Base-by-base conservation (phyloP, 2,329 filamentous ascomycete species). In the Shiraia bambusicola region DNA sequence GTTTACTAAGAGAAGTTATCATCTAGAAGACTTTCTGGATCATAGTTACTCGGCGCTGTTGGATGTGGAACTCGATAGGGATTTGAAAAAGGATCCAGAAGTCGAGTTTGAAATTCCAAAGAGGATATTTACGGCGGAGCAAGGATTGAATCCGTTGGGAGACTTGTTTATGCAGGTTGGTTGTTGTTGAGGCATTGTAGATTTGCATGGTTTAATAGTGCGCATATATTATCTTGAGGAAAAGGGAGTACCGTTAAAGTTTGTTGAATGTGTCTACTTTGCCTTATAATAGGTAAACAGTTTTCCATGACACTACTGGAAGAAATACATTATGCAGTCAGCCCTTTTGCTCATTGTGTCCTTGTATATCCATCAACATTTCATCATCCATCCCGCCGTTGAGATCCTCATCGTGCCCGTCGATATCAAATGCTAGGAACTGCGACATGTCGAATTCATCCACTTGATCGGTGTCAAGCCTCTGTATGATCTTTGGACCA, bases 21-120 rank as follows among this genome's bases (percentile, higher is more conserved):
- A 90, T 57, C 72, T 96, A n/a, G 93, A 98, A 64, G 93, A 98
- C 64, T 98, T 98, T 69, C 72, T 97, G 34, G 93, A 98, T 63
- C 90, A 97, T 67, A 92, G 88, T 0, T 98, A 97, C 69, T 81
- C 76, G 58, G 88, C 82, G 63, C 81, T 98, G 65, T 72, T 97
- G 30, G 88, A 93, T 47, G 84, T 84, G 3, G 93, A 98, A 67
- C 75, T 95, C 50, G 76, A 79, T 45, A 94, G 92, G 70, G 82
- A 88, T 30, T 75, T 95, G 50, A 94, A 86, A 72, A 95, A 92
- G 67, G 75, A 82, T 5, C 91, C 92, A 0, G 89, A 93, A 10
- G 83, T 97, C 36, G 93, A 97, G 68, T 96, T 87, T 69, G 88
- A 93, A 69, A 96, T 98, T 50, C 91, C 92, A 6, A 93, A 93